phyloP scores from a whole-genome alignment of 306 rosid genomes.

The Sindora glabra region DNA sequence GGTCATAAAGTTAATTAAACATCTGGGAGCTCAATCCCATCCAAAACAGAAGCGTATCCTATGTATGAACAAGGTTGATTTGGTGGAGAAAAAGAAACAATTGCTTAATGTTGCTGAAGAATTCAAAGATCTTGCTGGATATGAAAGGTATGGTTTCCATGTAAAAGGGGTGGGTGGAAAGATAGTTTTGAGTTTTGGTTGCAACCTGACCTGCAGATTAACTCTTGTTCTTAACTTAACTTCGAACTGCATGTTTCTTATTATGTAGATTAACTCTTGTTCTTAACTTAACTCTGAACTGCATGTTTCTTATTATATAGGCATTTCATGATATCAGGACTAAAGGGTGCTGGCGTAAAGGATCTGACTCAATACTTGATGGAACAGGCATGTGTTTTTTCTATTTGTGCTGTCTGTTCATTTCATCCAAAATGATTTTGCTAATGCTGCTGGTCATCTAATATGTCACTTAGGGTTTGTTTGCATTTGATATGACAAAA shows the following conservation, averaged over 20 bases:
- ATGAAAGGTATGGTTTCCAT: constrained; percentile 57
- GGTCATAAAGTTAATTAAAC: constrained; percentile 64
- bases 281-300: constrained; percentile 20
- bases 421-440: too few relatives aligned
- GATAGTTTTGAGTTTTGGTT: neutral
- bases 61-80: constrained; percentile 91
- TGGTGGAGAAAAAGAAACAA: constrained; percentile 90
- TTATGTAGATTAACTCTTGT: constrained; percentile 31
- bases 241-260: constrained; percentile 18
- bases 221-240: constrained; percentile 1
- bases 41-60: constrained; percentile 76
- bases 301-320: neutral
- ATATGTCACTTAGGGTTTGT: too few relatives aligned
- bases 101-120: constrained; percentile 66
- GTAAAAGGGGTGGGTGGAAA: neutral
- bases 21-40: constrained; percentile 55
- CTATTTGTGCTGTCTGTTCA: too few relatives aligned
- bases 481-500: too few relatives aligned
- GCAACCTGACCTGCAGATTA: constrained; percentile 6
- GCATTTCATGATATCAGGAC: too few relatives aligned
- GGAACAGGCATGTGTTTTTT: too few relatives aligned
- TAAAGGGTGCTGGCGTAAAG: too few relatives aligned
- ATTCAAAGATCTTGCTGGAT: constrained; percentile 86
- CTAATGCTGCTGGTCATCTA: too few relatives aligned
- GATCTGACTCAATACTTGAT: too few relatives aligned